Conservation (phyloP, 257 asterid species). For the Linaria vulgaris region DNA sequence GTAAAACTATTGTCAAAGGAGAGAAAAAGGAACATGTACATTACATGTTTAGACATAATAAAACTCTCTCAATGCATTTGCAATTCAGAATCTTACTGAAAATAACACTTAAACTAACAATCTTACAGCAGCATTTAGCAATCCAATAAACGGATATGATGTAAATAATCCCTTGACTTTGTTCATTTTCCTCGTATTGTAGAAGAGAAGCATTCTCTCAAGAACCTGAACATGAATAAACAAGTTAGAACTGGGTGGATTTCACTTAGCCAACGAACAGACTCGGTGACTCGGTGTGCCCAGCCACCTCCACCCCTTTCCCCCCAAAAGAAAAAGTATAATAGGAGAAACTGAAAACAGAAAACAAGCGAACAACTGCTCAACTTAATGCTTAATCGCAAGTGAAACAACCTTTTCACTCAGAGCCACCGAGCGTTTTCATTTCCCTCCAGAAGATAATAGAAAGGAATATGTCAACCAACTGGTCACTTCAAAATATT, state of each 20-base stretch:
- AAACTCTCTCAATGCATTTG: constrained; percentile 4
- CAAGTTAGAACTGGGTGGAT: constrained; percentile 21
- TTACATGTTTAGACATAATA: constrained; percentile 4
- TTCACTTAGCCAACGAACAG: neutral
- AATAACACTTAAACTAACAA: constrained; percentile 8
- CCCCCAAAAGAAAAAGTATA: neutral
- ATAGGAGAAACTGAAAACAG: neutral
- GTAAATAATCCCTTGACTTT: constrained; percentile 50
- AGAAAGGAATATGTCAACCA: no score
- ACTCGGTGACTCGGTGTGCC: no score
- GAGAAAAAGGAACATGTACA: neutral
- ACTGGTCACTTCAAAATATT: no score
- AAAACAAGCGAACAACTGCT: neutral
- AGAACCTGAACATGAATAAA: constrained; percentile 53
- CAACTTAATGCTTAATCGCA: constrained; percentile 12
- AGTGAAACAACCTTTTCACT: constrained; percentile 3
- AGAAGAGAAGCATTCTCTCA: constrained; percentile 66
- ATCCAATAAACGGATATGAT: constrained; percentile 66
- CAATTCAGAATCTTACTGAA: constrained; percentile 11
- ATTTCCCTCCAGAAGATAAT: neutral
- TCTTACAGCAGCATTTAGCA: constrained; percentile 91
- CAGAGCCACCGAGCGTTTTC: no score
- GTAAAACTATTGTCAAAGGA: neutral
- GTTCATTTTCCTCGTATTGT: constrained; percentile 43
- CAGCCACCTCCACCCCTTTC: neutral